Conservation (phyloP, 345 rosid species). For the Lepidium didymum region DNA sequence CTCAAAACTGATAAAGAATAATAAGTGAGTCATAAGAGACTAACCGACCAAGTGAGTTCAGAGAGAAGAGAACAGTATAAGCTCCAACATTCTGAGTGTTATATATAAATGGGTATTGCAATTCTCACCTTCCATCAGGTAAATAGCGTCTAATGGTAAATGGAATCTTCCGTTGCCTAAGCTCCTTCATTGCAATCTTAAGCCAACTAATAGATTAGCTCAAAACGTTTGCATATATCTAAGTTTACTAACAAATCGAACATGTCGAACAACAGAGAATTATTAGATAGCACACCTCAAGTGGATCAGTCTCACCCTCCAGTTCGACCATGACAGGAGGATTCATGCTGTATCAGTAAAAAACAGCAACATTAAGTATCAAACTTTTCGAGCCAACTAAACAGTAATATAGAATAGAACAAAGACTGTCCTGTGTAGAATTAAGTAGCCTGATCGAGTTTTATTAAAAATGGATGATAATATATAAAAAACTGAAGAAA, state of each 20-base stretch:
- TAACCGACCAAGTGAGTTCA: neutral
- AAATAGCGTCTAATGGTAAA: constrained; percentile 78
- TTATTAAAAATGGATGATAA: neutral
- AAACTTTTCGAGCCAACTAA: neutral
- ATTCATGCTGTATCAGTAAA: constrained; percentile 57
- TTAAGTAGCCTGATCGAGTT: neutral
- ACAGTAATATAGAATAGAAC: neutral
- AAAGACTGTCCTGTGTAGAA: neutral
- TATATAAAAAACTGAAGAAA: neutral
- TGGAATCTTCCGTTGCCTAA: constrained; percentile 63
- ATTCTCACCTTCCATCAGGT: constrained; percentile 74
- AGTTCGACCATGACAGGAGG: constrained; percentile 88
- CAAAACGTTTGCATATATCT: neutral
- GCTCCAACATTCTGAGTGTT: neutral
- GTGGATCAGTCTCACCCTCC: constrained; percentile 84
- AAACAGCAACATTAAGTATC: neutral
- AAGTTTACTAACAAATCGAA: neutral
- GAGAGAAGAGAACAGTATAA: neutral
- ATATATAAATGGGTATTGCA: neutral
- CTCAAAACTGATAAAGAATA: constrained; percentile 41
- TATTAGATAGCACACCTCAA: constrained; percentile 41
- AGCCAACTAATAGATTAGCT: constrained; percentile 8
- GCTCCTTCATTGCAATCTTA: constrained; percentile 84
- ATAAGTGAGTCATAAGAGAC: neutral
- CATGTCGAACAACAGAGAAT: neutral